Evolutionary conservation across 345 rosid genomes (phyloP), one percentile per base, ranked within the genome.

Genomic region (Balakata baccata): DNA sequence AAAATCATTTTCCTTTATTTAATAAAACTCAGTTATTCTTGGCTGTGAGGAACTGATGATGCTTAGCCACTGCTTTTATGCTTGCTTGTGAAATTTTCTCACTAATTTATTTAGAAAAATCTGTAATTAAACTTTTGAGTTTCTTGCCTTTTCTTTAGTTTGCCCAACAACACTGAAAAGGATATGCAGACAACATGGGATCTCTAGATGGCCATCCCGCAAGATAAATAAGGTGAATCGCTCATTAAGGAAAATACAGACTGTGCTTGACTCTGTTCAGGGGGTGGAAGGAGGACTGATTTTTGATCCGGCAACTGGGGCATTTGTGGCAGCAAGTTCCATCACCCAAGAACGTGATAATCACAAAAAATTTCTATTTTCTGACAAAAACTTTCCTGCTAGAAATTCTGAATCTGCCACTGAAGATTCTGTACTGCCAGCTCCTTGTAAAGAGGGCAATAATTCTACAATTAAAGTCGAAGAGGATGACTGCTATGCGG

Each of bases 121-220:
- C 20, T 38, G 54, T 34, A 22, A 12, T 60, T 62, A 18, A 53
- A 25, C 64, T 70, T 73, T 72, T 61, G 23, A 68, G 41, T 80
- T 73, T 62, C 60, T 75, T 71, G 60, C 38, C 13, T 64, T 25
- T 59, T 58, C 7, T 82, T 82, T 77, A 94, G 98, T 94, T 78
- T 92, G 98, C 84, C 97, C 97, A 14, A 94, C 98, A 25, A 94
- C 98, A 7, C 78, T 92, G 77, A 92, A 94, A 86, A 87, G 98
- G 78, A 94, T 94, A 80, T 94, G 98, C 85, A 88, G 97, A 78
- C 93, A 90, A 72, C 98, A 92, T 54, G 98, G 98, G 25, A 90
- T 94, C 70, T 85, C 85, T 39, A 90, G 98, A 77, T 94, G 98
- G 97, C 98, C 97, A 20, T 94, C 94, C 73, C 92, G 97, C 14